phyloP scores from a whole-genome alignment of 768 basidiomycete genomes.

The Psilocybe cyanescens region DNA sequence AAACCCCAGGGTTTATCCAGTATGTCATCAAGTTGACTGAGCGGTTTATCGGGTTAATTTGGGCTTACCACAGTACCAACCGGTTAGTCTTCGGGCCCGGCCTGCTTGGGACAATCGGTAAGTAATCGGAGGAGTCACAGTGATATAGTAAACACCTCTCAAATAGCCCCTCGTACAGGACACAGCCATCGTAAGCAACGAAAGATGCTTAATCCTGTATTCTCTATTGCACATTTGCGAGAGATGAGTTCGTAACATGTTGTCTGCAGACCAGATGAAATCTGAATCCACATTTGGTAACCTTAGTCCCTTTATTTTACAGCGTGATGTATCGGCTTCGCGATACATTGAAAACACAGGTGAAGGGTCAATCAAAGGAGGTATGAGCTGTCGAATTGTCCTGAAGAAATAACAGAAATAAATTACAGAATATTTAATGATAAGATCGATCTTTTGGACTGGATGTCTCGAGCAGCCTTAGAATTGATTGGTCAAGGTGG shows the following conservation, averaged over 20 bases:
- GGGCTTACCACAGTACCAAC: conserved; percentile 10
- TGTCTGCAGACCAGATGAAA: too few relatives aligned
- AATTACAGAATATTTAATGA: conserved; percentile 18
- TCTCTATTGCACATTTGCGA: conserved; percentile 44
- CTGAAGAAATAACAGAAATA: background rate
- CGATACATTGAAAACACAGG: conserved; percentile 23
- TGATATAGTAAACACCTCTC: background rate
- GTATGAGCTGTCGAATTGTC: conserved; percentile 16
- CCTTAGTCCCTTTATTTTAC: conserved; percentile 37
- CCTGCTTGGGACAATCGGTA: conserved; percentile 31
- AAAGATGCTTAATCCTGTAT: conserved; percentile 49
- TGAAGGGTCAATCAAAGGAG: conserved; percentile 34
- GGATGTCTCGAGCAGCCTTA: conserved; percentile 47
- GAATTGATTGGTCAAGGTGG: conserved; percentile 54
- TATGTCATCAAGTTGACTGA: conserved; percentile 4
- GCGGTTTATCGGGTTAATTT: background rate
- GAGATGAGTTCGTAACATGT: conserved; percentile 30
- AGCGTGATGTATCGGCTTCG: conserved; percentile 34
- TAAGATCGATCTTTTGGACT: conserved; percentile 37
- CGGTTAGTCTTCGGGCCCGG: conserved; percentile 29
- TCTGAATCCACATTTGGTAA: background rate
- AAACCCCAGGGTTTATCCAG: conserved; percentile 26
- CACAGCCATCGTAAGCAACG: conserved; percentile 44
- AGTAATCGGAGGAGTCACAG: background rate
- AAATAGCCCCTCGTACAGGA: conserved; percentile 25